These are phyloP conservation scores for Bipolaris cookei DNA, from an alignment of 2,329 filamentous ascomycete genomes.

Conservation along the genomic window DNA sequence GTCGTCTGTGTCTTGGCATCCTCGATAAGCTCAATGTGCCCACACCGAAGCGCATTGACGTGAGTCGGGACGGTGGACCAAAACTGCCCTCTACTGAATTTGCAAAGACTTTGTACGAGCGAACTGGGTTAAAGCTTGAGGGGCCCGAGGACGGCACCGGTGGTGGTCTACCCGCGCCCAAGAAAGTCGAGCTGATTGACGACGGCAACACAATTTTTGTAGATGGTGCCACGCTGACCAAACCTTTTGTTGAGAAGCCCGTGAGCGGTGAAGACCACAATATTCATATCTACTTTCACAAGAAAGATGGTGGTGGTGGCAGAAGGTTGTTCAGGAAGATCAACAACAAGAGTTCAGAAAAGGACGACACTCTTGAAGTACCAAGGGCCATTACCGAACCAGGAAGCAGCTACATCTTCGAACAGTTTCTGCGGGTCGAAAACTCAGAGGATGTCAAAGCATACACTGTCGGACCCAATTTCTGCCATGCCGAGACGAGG, in stretches of 20 bases:
- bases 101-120: conserved; percentile 76
- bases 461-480: conserved; percentile 91
- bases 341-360: conserved; percentile 98
- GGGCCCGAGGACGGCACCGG: conserved; percentile 72
- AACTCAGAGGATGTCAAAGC: conserved; percentile 99
- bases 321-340: conserved; percentile 94
- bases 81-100: conserved; percentile 78
- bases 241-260: conserved; percentile 98
- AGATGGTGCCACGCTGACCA: conserved; percentile 79
- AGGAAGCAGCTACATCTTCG: conserved; percentile 88
- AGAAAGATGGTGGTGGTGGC: conserved; percentile 83
- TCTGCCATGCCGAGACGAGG: conserved; percentile 94
- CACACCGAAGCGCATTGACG: conserved; percentile 85
- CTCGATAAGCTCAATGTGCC: conserved; percentile 89
- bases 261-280: conserved; percentile 99
- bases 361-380: conserved; percentile 74
- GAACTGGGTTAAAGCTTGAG: conserved; percentile 78
- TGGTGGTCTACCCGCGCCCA: conserved; percentile 62
- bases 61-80: conserved; percentile 92
- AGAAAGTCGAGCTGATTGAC: conserved; percentile 83
- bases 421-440: conserved; percentile 95
- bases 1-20: conserved; percentile 84
- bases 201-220: conserved; percentile 87
- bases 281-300: conserved; percentile 96
- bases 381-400: conserved; percentile 84